phyloP scores from a whole-genome alignment of 1,284 basidiomycete genomes.

The Hortiboletus rubellus region DNA sequence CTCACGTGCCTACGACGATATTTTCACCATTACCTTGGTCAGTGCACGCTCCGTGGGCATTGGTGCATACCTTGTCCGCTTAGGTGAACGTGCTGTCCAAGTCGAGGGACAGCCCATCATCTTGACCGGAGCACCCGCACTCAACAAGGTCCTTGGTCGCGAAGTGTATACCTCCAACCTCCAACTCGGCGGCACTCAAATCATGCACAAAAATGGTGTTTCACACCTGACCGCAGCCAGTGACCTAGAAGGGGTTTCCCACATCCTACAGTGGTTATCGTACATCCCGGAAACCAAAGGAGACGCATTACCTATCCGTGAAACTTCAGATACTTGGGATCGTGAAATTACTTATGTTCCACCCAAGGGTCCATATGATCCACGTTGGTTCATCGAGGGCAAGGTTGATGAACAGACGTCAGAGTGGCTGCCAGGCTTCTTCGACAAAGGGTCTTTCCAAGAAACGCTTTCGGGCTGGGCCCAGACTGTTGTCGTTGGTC shows the following conservation, averaged over 20 bases:
- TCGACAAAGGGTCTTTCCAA: conserved; percentile 96
- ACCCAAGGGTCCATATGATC: conserved; percentile 95
- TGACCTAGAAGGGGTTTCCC: conserved; percentile 91
- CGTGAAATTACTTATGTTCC: conserved; percentile 90
- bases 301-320: conserved; percentile 74
- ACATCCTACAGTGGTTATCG: conserved; percentile 94
- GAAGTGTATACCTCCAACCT: conserved; percentile 99
- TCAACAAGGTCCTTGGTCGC: conserved; percentile 99
- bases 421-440: conserved; percentile 87
- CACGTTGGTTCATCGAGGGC: conserved; percentile 96
- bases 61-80: conserved; percentile 97
- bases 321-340: conserved; percentile 83
- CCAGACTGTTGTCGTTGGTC: conserved; percentile 96
- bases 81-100: conserved; percentile 97
- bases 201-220: conserved; percentile 99
- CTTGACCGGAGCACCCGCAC: conserved; percentile 93
- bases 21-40: conserved; percentile 99
- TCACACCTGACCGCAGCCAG: conserved; percentile 94
- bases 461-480: conserved; percentile 97
- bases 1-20: conserved; percentile 96
- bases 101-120: conserved; percentile 99
- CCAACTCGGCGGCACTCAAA: conserved; percentile 98
- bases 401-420: conserved; percentile 81
- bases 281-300: conserved; percentile 87
- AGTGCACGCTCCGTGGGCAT: conserved; percentile 99